phyloP scores from a whole-genome alignment of 1,139 yeast species.

The Wickerhamiella pararugosa region DNA sequence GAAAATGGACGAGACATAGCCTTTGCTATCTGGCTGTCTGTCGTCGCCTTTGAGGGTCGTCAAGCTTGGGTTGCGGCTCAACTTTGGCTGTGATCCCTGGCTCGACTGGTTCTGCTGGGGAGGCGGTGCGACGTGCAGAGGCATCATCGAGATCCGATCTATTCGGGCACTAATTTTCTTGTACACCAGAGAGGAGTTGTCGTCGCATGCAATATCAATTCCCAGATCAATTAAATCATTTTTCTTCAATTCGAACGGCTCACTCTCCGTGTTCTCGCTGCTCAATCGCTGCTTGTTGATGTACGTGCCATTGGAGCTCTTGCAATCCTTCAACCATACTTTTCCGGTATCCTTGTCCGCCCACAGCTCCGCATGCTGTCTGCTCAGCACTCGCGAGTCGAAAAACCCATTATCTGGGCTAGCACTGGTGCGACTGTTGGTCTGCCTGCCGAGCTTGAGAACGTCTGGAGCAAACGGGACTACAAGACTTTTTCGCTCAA shows the following conservation, averaged over 20 bases:
- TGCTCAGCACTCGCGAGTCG: conserved; percentile 80
- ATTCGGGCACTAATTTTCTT: conserved; percentile 71
- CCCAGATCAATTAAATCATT: conserved; percentile 83
- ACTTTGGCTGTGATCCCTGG: background rate
- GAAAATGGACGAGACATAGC: conserved; percentile 48
- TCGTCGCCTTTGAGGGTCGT: conserved; percentile 15
- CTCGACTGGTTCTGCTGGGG: background rate
- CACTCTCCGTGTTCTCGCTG: conserved; percentile 36
- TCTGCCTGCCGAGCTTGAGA: conserved; percentile 74
- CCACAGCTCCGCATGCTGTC: conserved; percentile 87
- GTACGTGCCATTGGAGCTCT: conserved; percentile 90
- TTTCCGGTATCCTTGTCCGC: conserved; percentile 53
- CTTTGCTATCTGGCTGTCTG: conserved; percentile 15
- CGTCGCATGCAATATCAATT: conserved; percentile 68
- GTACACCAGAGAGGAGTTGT: conserved; percentile 42
- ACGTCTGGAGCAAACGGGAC: conserved; percentile 77
- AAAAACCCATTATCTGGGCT: conserved; percentile 79
- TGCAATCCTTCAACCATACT: conserved; percentile 68
- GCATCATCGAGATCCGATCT: conserved; percentile 52
- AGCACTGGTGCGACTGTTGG: conserved; percentile 58
- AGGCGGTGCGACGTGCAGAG: conserved; percentile 21
- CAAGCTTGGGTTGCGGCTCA: conserved; percentile 8
- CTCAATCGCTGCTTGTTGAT: conserved; percentile 61
- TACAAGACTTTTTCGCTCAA: conserved; percentile 60
- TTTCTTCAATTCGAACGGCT: conserved; percentile 46